Evolutionary conservation across 202 grass and related monocot species (phyloP), one percentile per base, ranked within the genome.

Genomic region (Carex arenaria): DNA sequence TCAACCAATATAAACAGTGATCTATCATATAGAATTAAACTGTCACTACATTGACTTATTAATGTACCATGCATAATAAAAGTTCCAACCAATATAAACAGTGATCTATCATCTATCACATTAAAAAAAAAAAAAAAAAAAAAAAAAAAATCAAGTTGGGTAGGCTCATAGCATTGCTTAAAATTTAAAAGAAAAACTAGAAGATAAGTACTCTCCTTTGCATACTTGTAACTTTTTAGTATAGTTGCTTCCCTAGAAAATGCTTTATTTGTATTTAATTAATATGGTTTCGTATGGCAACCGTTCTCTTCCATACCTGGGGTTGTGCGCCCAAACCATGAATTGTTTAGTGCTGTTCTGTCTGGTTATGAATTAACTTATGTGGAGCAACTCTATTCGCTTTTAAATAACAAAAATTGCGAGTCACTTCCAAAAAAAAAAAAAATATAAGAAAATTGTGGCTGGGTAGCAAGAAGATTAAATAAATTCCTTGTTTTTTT

Each of bases 241-340:
- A 45, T 14, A 63, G 9, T 23, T 80, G 57, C 32, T 47, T 75
- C 14, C 47, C 49, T 17, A 75, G 72, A 31, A 75, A 74, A 54
- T 74, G 30, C 6, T 80, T 64, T 51, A 66, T 31, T 81, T 81
- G 51, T 32, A 59, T 79, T 38, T 34, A 6, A 19, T 51, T 81
- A 22, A 22, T 81, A 22, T 82, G 61, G 56, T 82, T 67, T 82
- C 79, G 79, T 82, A 67, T 52, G 63, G 40, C 38, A 82, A 67
- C 56, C 61, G 61, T 49, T 81, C 38, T 53, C 61, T 67, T 65
- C 42, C 47, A 45, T 55, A 18, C 38, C 19, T 80, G 62, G 45
- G 4, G 22, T 63, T 80, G 19, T 80, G 36, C 11, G 59, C 30
- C 17, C 3, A 3, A 61, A 13, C 54, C 77, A 56, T 36, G 3